Evolutionary conservation across 352 stramenopile genomes (phyloP).

Genomic region (Aphanomyces euteiches): DNA sequence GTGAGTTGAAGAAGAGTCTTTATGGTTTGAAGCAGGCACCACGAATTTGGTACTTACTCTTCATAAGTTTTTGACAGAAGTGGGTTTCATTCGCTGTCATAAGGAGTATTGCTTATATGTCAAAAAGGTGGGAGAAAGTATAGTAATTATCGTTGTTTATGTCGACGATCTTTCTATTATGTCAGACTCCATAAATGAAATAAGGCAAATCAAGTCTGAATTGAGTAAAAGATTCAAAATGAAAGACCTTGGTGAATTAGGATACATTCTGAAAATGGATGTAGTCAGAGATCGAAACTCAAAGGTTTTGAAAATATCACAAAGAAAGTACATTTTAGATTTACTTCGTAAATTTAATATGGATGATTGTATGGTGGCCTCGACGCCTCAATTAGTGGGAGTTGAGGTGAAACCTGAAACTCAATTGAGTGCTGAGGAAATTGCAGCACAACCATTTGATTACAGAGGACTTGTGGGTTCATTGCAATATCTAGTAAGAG

Average conservation of each 20-base stretch:
- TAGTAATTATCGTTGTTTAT: too few relatives aligned
- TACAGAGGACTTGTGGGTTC: too few relatives aligned
- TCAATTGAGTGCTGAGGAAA: too few relatives aligned
- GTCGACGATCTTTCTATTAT: too few relatives aligned
- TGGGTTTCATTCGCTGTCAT: background rate
- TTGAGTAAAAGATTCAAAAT: slow-evolving; percentile 37
- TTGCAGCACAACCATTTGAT: background rate
- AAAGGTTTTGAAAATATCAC: background rate
- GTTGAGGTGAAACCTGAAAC: too few relatives aligned
- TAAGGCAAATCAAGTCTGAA: slow-evolving; percentile 32
- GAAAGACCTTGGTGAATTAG: slow-evolving; percentile 22
- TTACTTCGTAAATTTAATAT: too few relatives aligned
- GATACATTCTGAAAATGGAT: slow-evolving; percentile 35
- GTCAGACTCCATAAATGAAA: background rate
- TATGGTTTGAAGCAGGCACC: background rate
- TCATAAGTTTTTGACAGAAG: background rate
- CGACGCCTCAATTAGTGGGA: too few relatives aligned
- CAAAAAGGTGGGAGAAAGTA: background rate
- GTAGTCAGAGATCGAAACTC: background rate
- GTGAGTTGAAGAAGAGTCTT: background rate
- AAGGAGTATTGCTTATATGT: slow-evolving; percentile 3
- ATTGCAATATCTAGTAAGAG: too few relatives aligned
- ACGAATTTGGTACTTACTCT: background rate
- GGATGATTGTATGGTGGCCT: too few relatives aligned
- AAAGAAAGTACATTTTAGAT: too few relatives aligned